Evolutionary conservation across 2,329 filamentous ascomycete genomes (phyloP).

Genomic region (Penicillium sp.): DNA sequence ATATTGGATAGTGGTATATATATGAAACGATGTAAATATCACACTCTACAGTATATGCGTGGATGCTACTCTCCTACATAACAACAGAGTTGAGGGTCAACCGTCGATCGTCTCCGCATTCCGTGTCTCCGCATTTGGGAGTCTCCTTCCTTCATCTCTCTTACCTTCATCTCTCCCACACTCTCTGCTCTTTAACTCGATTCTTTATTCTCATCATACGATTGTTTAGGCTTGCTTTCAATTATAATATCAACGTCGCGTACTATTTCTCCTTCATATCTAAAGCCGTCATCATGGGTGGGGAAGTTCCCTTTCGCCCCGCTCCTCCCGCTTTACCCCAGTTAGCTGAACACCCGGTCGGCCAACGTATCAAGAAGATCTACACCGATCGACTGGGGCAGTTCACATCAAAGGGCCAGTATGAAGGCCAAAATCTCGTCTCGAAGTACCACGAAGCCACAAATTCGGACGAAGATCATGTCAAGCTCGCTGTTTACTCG

Average conservation of each 20-base stretch:
- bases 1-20: constrained; percentile 27
- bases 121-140: constrained; percentile 16
- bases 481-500: constrained; percentile 83
- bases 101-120: constrained; percentile 16
- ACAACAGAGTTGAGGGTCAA: not conserved
- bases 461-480: constrained; percentile 66
- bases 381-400: constrained; percentile 79
- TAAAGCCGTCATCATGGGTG: constrained; percentile 30
- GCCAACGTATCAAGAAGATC: constrained; percentile 79
- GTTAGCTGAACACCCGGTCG: constrained; percentile 54
- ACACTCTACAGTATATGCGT: not conserved
- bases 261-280: not conserved
- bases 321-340: constrained; percentile 45
- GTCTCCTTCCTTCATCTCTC: constrained; percentile 2
- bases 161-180: not conserved
- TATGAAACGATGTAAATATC: not conserved
- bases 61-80: not conserved
- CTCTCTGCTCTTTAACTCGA: not conserved
- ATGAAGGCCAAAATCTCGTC: constrained; percentile 69
- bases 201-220: not conserved
- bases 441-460: constrained; percentile 72
- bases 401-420: constrained; percentile 78
- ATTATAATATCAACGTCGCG: not conserved
- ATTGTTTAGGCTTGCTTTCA: not conserved
- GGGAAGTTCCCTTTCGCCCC: constrained; percentile 31